These are phyloP conservation scores for Epichloe sibirici DNA, from an alignment of 2,329 filamentous ascomycete genomes.

Conservation along the genomic window DNA sequence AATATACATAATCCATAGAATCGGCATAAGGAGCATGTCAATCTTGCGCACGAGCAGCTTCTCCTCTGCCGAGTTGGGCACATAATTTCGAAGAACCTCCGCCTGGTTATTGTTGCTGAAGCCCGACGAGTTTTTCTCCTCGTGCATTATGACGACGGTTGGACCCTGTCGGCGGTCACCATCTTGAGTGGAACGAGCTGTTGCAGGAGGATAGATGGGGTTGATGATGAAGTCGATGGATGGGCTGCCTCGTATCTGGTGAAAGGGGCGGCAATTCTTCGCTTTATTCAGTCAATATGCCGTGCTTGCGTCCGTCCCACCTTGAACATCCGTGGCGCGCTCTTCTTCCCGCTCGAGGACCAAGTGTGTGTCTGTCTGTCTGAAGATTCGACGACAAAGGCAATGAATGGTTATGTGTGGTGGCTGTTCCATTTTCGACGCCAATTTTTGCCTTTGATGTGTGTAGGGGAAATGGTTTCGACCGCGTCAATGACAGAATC, in stretches of 20 bases:
- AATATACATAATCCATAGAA: slow-evolving; percentile 47
- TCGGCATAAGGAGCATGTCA: slow-evolving; percentile 27
- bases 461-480: neutral
- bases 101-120: slow-evolving; percentile 12
- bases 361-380: too few species aligned
- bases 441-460: neutral
- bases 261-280: neutral
- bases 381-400: neutral
- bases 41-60: slow-evolving; percentile 25
- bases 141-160: neutral
- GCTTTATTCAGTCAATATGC: neutral
- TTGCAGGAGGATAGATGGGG: neutral
- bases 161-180: neutral
- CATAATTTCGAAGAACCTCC: slow-evolving; percentile 15
- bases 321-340: too few species aligned
- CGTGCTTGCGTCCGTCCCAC: too few species aligned
- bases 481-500: too few species aligned
- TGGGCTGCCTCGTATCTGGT: neutral
- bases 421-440: neutral
- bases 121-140: neutral
- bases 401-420: neutral
- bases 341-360: neutral
- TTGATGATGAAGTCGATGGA: too few species aligned
- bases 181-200: neutral
- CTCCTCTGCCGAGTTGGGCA: slow-evolving; percentile 16